phyloP scores from a whole-genome alignment of 257 asterid genomes.

The Solanum chiquidenum region DNA sequence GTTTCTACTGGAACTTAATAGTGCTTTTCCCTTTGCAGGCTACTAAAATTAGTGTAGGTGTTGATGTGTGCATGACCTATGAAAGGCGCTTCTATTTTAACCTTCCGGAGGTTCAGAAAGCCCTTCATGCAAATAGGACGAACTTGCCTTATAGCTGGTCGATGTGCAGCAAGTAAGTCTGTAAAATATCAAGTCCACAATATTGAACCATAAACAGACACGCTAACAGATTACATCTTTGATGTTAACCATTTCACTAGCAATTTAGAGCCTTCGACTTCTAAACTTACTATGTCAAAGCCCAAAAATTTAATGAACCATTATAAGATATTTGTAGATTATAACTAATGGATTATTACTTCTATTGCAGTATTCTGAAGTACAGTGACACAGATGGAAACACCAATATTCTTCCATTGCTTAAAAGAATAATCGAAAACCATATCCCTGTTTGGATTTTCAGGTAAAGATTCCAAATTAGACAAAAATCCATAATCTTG shows the following conservation, averaged over 20 bases:
- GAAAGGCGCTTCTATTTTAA: constrained; percentile 82
- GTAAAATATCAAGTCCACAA: neutral
- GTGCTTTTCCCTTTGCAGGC: constrained; percentile 38
- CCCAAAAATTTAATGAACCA: neutral
- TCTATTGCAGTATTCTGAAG: constrained; percentile 27
- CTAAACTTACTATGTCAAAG: neutral
- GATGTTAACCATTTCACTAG: neutral
- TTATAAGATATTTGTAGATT: neutral
- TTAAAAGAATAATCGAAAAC: constrained; percentile 45
- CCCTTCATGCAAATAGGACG: constrained; percentile 92
- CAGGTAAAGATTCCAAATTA: constrained; percentile 31
- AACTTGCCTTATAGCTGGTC: constrained; percentile 67
- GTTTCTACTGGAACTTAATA: neutral
- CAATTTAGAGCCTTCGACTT: neutral
- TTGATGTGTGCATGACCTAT: constrained; percentile 81
- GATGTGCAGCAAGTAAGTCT: constrained; percentile 69
- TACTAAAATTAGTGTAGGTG: constrained; percentile 67
- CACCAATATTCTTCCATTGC: constrained; percentile 70
- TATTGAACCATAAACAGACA: neutral
- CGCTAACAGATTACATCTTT: neutral
- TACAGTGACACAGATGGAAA: constrained; percentile 44
- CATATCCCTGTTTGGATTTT: constrained; percentile 67
- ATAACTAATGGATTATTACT: neutral
- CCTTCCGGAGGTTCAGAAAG: constrained; percentile 90
- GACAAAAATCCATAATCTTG: neutral